Conservation (phyloP, 1,284 basidiomycete species). For the Trametes versicolor region DNA sequence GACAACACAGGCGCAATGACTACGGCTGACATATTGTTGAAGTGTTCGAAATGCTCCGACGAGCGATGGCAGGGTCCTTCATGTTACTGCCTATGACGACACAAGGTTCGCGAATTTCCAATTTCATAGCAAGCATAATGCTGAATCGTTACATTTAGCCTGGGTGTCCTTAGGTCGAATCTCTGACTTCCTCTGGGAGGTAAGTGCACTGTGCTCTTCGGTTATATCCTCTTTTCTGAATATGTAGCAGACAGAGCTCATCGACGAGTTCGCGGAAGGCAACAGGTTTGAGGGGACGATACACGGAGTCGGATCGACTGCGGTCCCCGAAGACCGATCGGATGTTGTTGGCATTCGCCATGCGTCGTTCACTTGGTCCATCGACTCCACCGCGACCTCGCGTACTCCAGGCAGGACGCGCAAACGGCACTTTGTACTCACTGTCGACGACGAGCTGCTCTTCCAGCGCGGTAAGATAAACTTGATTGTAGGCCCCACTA, state of each 20-base stretch:
- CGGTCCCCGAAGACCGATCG: constrained; percentile 25
- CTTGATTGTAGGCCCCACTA: constrained; percentile 72
- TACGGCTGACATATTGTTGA: neutral
- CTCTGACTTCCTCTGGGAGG: constrained; percentile 55
- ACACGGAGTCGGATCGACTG: neutral
- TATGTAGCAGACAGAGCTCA: constrained; percentile 54
- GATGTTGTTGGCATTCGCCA: constrained; percentile 51
- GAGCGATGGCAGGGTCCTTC: constrained; percentile 46
- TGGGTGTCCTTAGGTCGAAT: constrained; percentile 57
- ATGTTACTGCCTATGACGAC: constrained; percentile 45
- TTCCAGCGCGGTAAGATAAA: constrained; percentile 70
- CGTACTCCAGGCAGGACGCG: constrained; percentile 39
- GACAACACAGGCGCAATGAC: neutral
- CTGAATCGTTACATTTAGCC: constrained; percentile 15
- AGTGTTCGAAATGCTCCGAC: constrained; percentile 50
- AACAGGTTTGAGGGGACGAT: constrained; percentile 30
- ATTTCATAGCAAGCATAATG: neutral
- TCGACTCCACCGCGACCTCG: constrained; percentile 35
- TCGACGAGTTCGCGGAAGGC: constrained; percentile 52
- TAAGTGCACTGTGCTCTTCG: constrained; percentile 32
- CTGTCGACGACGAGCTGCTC: constrained; percentile 59
- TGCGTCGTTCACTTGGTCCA: constrained; percentile 54
- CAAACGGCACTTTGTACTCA: constrained; percentile 55
- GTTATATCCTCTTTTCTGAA: neutral
- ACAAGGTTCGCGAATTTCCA: constrained; percentile 43